Conservation (phyloP, 2,329 filamentous ascomycete genomes). For the Neoscytalidium dimidiatum region DNA sequence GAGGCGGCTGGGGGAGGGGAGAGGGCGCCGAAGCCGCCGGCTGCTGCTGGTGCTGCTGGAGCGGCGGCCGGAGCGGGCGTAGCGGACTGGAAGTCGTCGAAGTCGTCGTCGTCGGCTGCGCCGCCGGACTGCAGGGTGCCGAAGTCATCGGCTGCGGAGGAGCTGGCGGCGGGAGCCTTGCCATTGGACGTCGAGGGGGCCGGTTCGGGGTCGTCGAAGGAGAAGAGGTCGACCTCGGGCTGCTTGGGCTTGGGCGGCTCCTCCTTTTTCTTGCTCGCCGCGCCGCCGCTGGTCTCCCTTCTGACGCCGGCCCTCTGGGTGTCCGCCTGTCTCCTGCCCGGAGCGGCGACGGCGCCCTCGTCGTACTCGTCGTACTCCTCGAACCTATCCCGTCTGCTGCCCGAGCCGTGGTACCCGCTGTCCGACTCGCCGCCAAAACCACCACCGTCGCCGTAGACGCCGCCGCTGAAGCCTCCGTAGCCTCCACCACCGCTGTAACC, state of each 20-base stretch:
- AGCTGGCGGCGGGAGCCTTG: constrained; percentile 43
- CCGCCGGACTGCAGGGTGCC: constrained; percentile 49
- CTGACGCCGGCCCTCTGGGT: constrained; percentile 36
- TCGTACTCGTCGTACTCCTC: constrained; percentile 98
- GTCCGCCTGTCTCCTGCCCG: constrained; percentile 55
- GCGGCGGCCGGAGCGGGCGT: constrained; percentile 56
- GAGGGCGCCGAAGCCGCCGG: constrained; percentile 27
- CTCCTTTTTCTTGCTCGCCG: constrained; percentile 57
- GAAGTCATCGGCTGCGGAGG: constrained; percentile 47
- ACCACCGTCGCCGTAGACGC: constrained; percentile 93
- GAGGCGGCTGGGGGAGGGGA: constrained; percentile 27
- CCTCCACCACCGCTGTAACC: constrained; percentile 38
- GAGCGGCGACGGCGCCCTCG: constrained; percentile 63
- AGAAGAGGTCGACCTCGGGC: constrained; percentile 89
- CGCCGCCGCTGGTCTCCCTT: constrained; percentile 35
- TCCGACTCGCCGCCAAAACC: constrained; percentile 78
- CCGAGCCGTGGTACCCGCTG: constrained; percentile 60
- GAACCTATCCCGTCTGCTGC: constrained; percentile 73
- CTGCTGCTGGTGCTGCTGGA: constrained; percentile 30
- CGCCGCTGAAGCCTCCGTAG: constrained; percentile 69
- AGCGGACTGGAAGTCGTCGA: constrained; percentile 96
- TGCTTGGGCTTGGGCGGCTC: constrained; percentile 78
- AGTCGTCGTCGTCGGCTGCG: constrained; percentile 81
- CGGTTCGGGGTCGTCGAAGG: constrained; percentile 71
- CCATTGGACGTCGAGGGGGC: constrained; percentile 46